Evolutionary conservation across 768 basidiomycete genomes (phyloP).

Genomic region (Macrolepiota fuliginosa): DNA sequence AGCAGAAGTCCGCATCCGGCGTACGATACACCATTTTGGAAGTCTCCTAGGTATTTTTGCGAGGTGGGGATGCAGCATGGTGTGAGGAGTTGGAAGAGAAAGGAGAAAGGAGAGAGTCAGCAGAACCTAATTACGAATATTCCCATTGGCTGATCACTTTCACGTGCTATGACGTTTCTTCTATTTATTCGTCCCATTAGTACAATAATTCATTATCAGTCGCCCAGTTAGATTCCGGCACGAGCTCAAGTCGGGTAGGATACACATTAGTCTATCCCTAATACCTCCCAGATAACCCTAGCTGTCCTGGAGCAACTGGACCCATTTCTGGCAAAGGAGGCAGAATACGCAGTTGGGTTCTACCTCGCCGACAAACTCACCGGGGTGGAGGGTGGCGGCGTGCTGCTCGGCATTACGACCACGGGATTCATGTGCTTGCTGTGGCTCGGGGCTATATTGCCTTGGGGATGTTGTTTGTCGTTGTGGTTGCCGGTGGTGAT

Average conservation of each 20-base stretch:
- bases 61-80: constrained; percentile 1
- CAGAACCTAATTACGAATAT: no score
- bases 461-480: not conserved
- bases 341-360: constrained; percentile 78
- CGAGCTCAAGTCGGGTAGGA: no score
- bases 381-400: constrained; percentile 65
- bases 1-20: not conserved
- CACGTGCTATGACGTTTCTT: no score
- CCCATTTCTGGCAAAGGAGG: constrained; percentile 76
- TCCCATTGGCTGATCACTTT: no score
- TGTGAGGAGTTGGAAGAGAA: not conserved
- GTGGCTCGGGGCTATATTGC: not conserved
- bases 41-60: not conserved
- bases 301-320: constrained; percentile 75
- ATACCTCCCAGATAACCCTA: no score
- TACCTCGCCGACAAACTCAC: constrained; percentile 62
- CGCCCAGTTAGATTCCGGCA: no score
- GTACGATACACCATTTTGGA: not conserved
- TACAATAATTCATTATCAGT: no score
- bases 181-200: no score
- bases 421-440: constrained; percentile 54
- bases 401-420: constrained; percentile 79
- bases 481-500: not conserved
- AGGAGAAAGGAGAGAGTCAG: no score
- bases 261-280: no score